Conservation (phyloP, 768 basidiomycete genomes). For the Coprinopsis cinerea region DNA sequence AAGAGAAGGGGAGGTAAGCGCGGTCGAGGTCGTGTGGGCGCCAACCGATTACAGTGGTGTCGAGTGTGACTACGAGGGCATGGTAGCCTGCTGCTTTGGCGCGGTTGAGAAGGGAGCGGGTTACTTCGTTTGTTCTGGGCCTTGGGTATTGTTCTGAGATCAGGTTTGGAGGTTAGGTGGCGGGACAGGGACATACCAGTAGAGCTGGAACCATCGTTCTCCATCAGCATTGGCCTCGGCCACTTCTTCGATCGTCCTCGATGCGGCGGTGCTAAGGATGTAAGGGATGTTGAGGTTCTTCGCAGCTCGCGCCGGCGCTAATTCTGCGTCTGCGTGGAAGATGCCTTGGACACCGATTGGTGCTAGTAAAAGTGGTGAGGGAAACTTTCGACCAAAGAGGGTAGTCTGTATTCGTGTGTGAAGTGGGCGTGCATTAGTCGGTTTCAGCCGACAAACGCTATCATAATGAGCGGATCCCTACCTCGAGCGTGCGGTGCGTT, state of each 20-base stretch:
- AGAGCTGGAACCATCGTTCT: conserved; percentile 76
- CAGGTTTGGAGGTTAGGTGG: not conserved
- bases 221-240: conserved; percentile 65
- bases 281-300: conserved; percentile 57
- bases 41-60: conserved; percentile 71
- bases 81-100: conserved; percentile 62
- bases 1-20: conserved; percentile 59
- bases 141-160: conserved; percentile 25
- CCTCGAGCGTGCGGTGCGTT: conserved; percentile 53
- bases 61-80: conserved; percentile 73
- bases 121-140: conserved; percentile 57
- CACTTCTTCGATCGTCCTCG: conserved; percentile 72
- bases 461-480: conserved; percentile 22
- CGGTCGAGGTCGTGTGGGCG: conserved; percentile 67
- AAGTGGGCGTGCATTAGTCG: not conserved
- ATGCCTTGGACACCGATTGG: conserved; percentile 79
- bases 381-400: conserved; percentile 60
- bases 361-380: conserved; percentile 59
- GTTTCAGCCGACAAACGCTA: too few relatives aligned
- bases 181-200: conserved; percentile 44
- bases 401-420: conserved; percentile 41
- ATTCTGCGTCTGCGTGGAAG: conserved; percentile 64
- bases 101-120: conserved; percentile 57
- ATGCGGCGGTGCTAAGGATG: conserved; percentile 71
- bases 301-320: conserved; percentile 64